phyloP scores from a whole-genome alignment of 2,329 filamentous ascomycete genomes.

The Hypoxylon sp. region DNA sequence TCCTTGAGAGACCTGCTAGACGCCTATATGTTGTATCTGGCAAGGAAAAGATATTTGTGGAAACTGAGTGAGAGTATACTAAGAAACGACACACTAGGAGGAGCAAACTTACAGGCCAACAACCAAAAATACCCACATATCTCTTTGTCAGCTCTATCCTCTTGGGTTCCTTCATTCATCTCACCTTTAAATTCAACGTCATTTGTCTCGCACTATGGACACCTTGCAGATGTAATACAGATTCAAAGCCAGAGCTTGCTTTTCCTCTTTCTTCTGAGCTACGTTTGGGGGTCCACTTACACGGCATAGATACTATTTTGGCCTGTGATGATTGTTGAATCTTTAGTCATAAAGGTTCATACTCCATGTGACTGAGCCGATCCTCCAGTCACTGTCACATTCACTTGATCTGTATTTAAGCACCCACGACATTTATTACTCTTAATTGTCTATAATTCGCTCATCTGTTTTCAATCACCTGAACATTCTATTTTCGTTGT shows the following conservation, averaged over 20 bases:
- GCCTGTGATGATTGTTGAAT: slow-evolving; percentile 32
- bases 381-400: slow-evolving; percentile 1
- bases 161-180: slow-evolving; percentile 10
- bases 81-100: slow-evolving; percentile 12
- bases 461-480: slow-evolving; percentile 7
- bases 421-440: slow-evolving; percentile 15
- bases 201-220: slow-evolving; percentile 15
- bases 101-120: slow-evolving; percentile 13
- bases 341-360: slow-evolving; percentile 22
- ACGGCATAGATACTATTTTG: slow-evolving; percentile 22
- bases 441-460: slow-evolving; percentile 32
- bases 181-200: slow-evolving; percentile 6
- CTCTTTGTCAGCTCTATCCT: slow-evolving; percentile 16
- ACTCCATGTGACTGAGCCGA: slow-evolving; percentile 18
- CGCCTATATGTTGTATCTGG: slow-evolving; percentile 12
- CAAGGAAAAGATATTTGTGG: not conserved
- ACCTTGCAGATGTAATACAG: slow-evolving; percentile 34
- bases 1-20: slow-evolving; percentile 10
- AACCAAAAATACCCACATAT: slow-evolving; percentile 15
- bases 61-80: slow-evolving; percentile 1
- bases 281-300: slow-evolving; percentile 26
- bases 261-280: slow-evolving; percentile 16
- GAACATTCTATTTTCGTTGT: slow-evolving; percentile 6
- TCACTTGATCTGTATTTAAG: slow-evolving; percentile 15
- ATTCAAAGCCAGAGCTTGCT: slow-evolving; percentile 22